Evolutionary conservation across 495 filamentous ascomycete species (phyloP).

Genomic region (Cetradonia linearis): DNA sequence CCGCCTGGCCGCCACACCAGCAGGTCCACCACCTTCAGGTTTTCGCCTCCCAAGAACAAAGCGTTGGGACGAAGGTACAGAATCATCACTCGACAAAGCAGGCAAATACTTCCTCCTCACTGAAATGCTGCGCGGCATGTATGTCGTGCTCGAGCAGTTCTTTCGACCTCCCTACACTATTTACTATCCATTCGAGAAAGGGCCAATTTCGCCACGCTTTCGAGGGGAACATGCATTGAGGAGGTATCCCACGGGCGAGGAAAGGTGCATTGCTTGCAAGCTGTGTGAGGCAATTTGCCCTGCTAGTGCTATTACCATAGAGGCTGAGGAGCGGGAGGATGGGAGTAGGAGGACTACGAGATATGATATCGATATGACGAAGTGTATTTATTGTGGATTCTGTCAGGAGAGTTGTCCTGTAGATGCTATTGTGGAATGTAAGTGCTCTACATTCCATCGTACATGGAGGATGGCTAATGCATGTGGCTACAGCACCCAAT

Average conservation of each 20-base stretch:
- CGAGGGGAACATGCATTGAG: constrained; percentile 92
- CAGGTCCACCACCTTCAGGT: constrained; percentile 62
- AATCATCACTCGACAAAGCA: constrained; percentile 68
- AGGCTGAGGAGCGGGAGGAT: constrained; percentile 94
- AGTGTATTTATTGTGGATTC: constrained; percentile 99
- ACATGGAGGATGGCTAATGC: not conserved
- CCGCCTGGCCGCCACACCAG: constrained; percentile 53
- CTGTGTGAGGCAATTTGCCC: constrained; percentile 98
- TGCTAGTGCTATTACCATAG: constrained; percentile 93
- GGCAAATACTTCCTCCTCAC: constrained; percentile 86
- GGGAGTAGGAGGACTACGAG: constrained; percentile 88
- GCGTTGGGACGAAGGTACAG: constrained; percentile 60
- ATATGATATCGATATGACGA: constrained; percentile 99
- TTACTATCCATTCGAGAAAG: constrained; percentile 98
- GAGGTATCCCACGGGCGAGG: constrained; percentile 92
- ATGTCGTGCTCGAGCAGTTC: constrained; percentile 93
- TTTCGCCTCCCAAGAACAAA: constrained; percentile 62
- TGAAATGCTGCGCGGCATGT: constrained; percentile 96
- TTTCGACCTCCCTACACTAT: constrained; percentile 97
- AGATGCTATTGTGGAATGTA: constrained; percentile 91
- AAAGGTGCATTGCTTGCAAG: constrained; percentile 99
- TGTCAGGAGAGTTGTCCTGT: constrained; percentile 99
- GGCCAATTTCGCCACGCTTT: constrained; percentile 95
- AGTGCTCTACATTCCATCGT: constrained; percentile 20
- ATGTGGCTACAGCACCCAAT: constrained; percentile 54